Base-by-base conservation (phyloP, 179 eudicot species). In the Silene noctiflora region DNA sequence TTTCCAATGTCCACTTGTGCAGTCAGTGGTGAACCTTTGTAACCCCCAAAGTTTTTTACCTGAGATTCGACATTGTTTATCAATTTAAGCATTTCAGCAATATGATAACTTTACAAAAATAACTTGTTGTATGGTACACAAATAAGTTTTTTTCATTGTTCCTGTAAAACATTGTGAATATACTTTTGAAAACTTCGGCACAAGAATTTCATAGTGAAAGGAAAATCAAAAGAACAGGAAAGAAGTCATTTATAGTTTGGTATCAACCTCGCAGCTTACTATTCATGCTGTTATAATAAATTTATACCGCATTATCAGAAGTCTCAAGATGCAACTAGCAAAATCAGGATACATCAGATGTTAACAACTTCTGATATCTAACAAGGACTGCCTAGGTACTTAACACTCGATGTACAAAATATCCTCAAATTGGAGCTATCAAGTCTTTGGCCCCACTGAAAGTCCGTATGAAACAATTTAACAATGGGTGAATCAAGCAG, bases 1-100 rank as follows among this genome's bases (percentile, higher is more conserved):
- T 76, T 82, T 90, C 91, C 88, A 82, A 65, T 79, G 81, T 25
- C 87, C 85, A 75, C 79, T 75, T 16, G 87, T 42, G 73, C 97
- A 91, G 78, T 91, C 97, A 67, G 86, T 82, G 61, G 85, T 79
- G 75, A 91, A 87, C 76, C 84, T 85, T 21, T 83, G 84, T 51
- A 91, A 39, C 14, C 84, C 81, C 91, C 91, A 86, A 10, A 81
- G 65, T 69, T 63, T 88, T 76, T 79, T 82, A 42, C 87, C 96
- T 91, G 62, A 58, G 80, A 77, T 75, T 51, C 33, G 14, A 31
- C 74, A 63, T 63, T 27, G 58, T 56, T 21, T 12, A 29, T 67
- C 60, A 55, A 12, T 73, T 39, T 61, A 71, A 69, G 46, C 13
- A 46, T 24, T 65, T 55, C 48, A 78, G 73, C 69, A 75, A 10